Evolutionary conservation across 805 yeast genomes (phyloP), one percentile per base, ranked within the genome.

Genomic region (Ogataea nakhonphanomensis): DNA sequence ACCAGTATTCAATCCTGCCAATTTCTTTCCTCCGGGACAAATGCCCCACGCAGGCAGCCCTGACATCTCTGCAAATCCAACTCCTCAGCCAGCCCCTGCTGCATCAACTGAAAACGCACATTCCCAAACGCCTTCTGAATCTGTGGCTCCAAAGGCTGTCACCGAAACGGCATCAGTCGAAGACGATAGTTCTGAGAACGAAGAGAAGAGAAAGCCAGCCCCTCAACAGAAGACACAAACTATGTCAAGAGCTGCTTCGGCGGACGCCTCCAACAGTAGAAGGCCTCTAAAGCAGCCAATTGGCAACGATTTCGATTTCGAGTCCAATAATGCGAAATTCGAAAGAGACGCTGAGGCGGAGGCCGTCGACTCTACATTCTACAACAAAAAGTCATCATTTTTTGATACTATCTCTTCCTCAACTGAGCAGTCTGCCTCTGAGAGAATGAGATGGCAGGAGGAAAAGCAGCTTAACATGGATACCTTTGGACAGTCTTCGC

Each of bases 351-450:
- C 62, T 21, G 69, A 61, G 15, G 55, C 57, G 25, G 50, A 62
- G 28, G 49, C 51, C 8, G 59, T 45, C 12, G 63, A 58, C 17
- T 65, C 61, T 21, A 55, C 62, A 14, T 76, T 71, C 22, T 93
- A 93, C 67, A 76, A 89, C 66, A 88, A 81, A 61, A 74, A 76
- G 55, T 77, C 88, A 10, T 89, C 97, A 1, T 91, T 93, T 62
- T 91, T 91, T 57, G 98, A 93, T 64, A 78, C 76, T 46, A 77
- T 91, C 42, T 84, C 95, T 8, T 76, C 88, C 8, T 80, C 88
- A 4, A 70, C 80, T 27, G 75, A 73, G 38, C 72, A 72, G 35
- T 56, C 64, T 20, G 56, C 61, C 7, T 61, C 59, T 22, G 63
- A 59, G 17, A 54, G 64, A 47, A 68, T 78, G 76, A 74, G 79